phyloP scores from a whole-genome alignment of 2,329 filamentous ascomycete species.

The Chrysoporthe deuterocubensis region DNA sequence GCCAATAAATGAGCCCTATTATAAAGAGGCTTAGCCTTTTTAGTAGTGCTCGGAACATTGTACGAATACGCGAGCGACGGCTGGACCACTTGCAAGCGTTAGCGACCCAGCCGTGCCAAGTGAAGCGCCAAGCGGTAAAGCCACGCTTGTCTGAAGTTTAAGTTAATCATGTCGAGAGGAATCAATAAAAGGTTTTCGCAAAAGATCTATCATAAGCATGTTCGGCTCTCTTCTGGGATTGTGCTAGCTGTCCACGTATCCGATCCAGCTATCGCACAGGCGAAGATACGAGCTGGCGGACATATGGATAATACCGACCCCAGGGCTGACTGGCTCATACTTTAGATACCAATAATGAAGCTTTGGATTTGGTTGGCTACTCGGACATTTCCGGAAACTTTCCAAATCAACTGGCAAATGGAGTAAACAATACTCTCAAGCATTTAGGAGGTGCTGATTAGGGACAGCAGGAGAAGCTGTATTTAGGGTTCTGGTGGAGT shows the following conservation, averaged over 20 bases:
- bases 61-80: constrained; percentile 4
- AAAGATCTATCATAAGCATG: not conserved
- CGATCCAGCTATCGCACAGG: not conserved
- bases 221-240: not conserved
- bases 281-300: not conserved
- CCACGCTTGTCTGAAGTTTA: not conserved
- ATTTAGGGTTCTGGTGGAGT: not conserved
- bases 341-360: not conserved
- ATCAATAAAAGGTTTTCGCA: not conserved
- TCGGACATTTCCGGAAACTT: not conserved
- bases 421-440: not conserved
- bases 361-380: not conserved
- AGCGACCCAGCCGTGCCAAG: constrained; percentile 1
- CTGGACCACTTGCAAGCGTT: not conserved
- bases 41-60: not conserved
- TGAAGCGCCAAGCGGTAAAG: not conserved
- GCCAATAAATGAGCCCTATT: not conserved
- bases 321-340: not conserved
- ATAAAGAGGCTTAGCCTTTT: not conserved
- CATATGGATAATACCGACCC: not conserved
- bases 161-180: not conserved
- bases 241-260: not conserved
- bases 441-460: not conserved
- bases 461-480: too few relatives aligned
- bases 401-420: not conserved